These are phyloP conservation scores for Ceratobasidium papillatum DNA, from an alignment of 1,284 basidiomycete genomes.

Conservation along the genomic window DNA sequence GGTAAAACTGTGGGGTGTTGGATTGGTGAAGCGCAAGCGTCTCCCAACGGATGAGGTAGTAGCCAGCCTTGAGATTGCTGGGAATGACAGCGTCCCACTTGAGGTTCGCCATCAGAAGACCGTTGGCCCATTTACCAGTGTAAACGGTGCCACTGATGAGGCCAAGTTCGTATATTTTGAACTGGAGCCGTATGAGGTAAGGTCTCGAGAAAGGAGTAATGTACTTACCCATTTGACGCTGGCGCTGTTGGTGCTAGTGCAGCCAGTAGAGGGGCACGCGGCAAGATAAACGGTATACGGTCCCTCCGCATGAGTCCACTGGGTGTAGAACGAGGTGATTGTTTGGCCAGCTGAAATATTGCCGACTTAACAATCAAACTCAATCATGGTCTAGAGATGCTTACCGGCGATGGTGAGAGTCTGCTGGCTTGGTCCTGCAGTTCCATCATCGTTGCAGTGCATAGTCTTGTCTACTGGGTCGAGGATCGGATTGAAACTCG, in stretches of 20 bases:
- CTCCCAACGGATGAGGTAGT: constrained; percentile 42
- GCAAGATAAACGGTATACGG: constrained; percentile 42
- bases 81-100: constrained; percentile 44
- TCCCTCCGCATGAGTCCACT: constrained; percentile 44
- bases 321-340: constrained; percentile 39
- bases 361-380: not conserved
- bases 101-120: constrained; percentile 42
- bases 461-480: constrained; percentile 39
- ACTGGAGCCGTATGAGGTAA: constrained; percentile 5
- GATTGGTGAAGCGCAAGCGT: constrained; percentile 45
- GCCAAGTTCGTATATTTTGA: constrained; percentile 41
- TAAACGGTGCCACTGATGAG: constrained; percentile 44
- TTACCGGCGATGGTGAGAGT: constrained; percentile 24
- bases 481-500: constrained; percentile 42
- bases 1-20: constrained; percentile 46
- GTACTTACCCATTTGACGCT: constrained; percentile 24
- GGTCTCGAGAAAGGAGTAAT: not conserved
- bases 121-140: constrained; percentile 44
- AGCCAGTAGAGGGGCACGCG: constrained; percentile 45
- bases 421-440: constrained; percentile 8
- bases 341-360: constrained; percentile 30
- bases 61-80: constrained; percentile 38
- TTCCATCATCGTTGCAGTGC: constrained; percentile 41
- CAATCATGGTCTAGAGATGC: not conserved
- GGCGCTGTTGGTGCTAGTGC: constrained; percentile 45